These are phyloP conservation scores for Populus pruinosa DNA, from an alignment of 345 rosid species.

Conservation along the genomic window DNA sequence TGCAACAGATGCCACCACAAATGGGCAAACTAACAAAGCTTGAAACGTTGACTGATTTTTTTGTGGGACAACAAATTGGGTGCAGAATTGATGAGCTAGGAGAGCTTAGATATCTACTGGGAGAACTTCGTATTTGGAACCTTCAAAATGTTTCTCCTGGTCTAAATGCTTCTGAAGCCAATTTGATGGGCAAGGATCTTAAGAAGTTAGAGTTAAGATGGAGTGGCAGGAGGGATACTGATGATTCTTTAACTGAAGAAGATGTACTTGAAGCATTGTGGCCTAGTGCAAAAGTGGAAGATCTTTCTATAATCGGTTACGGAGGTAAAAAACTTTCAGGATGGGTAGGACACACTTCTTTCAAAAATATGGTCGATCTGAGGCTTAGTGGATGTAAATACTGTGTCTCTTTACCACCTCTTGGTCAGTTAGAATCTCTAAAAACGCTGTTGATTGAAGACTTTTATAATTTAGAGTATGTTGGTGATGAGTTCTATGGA, in stretches of 20 bases:
- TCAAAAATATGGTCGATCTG: not conserved
- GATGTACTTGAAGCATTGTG: not conserved
- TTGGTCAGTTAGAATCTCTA: conserved; percentile 2
- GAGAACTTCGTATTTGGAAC: not conserved
- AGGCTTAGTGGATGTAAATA: not conserved
- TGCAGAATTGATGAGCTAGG: not conserved
- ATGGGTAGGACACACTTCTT: no score
- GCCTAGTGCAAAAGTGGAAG: no score
- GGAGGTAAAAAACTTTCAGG: no score
- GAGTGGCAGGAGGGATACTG: no score
- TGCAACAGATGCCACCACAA: not conserved
- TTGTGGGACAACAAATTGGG: no score
- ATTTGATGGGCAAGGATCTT: no score
- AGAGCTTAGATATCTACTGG: not conserved
- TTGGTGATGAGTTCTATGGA: no score
- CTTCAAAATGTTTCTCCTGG: not conserved
- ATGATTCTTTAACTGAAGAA: not conserved
- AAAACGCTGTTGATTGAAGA: not conserved
- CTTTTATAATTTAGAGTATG: no score
- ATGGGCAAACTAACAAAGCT: not conserved
- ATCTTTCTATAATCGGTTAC: no score
- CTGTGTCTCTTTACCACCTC: not conserved
- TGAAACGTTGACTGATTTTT: no score
- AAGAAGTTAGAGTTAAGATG: not conserved
- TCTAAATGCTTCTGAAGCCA: not conserved